Conservation (phyloP, 306 rosid species). For the Prunus padus region DNA sequence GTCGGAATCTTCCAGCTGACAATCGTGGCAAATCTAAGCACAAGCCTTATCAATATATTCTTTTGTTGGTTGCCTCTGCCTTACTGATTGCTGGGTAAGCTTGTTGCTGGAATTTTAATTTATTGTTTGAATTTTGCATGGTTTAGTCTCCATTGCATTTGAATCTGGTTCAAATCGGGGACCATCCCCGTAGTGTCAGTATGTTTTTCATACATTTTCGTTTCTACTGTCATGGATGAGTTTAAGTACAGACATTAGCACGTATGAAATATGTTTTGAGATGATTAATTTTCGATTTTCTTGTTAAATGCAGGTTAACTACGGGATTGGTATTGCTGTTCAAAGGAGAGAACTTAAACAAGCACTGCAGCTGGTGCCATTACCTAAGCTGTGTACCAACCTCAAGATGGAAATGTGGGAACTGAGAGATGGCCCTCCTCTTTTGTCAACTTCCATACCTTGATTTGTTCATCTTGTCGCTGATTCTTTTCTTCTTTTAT, state of each 20-base stretch:
- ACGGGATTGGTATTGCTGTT: conserved; percentile 45
- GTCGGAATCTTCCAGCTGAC: conserved; percentile 31
- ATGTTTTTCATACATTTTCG: too few species aligned
- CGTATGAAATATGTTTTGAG: neutral
- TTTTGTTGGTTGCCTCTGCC: conserved; percentile 27
- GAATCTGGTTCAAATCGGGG: neutral
- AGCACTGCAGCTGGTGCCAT: conserved; percentile 56
- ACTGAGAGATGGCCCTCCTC: conserved; percentile 21
- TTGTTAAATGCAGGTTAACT: conserved; percentile 28
- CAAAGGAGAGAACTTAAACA: conserved; percentile 40
- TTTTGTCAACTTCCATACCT: neutral
- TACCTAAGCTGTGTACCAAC: conserved; percentile 52
- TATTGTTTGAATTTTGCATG: neutral
- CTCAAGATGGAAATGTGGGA: conserved; percentile 39
- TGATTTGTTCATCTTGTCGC: neutral
- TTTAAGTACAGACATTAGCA: neutral
- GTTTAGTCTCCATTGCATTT: neutral
- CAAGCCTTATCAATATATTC: conserved; percentile 36
- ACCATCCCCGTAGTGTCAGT: neutral
- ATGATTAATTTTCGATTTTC: neutral
- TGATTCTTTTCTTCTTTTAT: neutral
- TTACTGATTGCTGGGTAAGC: conserved; percentile 41
- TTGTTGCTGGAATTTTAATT: neutral
- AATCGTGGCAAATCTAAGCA: conserved; percentile 33
- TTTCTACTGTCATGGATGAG: neutral